These are phyloP conservation scores for Mucor racemosus DNA, from an alignment of 371 early-diverging fungal species.

Conservation along the genomic window DNA sequence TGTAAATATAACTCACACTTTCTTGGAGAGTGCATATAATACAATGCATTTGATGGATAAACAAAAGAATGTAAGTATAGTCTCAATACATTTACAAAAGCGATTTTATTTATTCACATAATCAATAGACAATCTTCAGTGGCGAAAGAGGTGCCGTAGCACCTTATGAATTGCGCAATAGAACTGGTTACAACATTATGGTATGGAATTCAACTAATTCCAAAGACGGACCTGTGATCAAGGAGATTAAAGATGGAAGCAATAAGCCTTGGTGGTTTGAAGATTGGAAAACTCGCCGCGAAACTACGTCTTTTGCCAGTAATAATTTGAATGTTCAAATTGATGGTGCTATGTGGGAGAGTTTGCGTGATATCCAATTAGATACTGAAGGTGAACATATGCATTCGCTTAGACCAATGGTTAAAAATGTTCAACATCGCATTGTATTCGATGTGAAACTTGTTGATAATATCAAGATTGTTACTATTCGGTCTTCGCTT, in stretches of 20 bases:
- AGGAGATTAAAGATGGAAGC: slow-evolving; percentile 70
- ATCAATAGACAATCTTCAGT: slow-evolving; percentile 32
- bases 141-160: slow-evolving; percentile 57
- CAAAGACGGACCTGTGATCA: slow-evolving; percentile 68
- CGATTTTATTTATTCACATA: background rate
- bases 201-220: slow-evolving; percentile 81
- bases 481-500: slow-evolving; percentile 88
- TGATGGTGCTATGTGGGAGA: slow-evolving; percentile 89
- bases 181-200: slow-evolving; percentile 87
- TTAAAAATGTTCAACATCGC: slow-evolving; percentile 80
- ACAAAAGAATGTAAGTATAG: slow-evolving; percentile 28
- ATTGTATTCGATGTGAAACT: slow-evolving; percentile 88
- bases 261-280: slow-evolving; percentile 94
- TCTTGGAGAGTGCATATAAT: slow-evolving; percentile 82
- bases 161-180: slow-evolving; percentile 87
- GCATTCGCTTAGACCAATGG: slow-evolving; percentile 78
- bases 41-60: slow-evolving; percentile 60
- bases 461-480: slow-evolving; percentile 86
- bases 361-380: slow-evolving; percentile 83
- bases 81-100: background rate
- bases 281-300: slow-evolving; percentile 93
- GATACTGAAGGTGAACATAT: slow-evolving; percentile 85
- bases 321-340: slow-evolving; percentile 87
- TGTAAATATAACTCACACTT: slow-evolving; percentile 85
- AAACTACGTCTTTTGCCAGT: slow-evolving; percentile 46